A percentile compares a stretch with the other conserved stretches of the same genome.
Conservation (phyloP, 257 asterid species). For the Petunia axillaris region DNA sequence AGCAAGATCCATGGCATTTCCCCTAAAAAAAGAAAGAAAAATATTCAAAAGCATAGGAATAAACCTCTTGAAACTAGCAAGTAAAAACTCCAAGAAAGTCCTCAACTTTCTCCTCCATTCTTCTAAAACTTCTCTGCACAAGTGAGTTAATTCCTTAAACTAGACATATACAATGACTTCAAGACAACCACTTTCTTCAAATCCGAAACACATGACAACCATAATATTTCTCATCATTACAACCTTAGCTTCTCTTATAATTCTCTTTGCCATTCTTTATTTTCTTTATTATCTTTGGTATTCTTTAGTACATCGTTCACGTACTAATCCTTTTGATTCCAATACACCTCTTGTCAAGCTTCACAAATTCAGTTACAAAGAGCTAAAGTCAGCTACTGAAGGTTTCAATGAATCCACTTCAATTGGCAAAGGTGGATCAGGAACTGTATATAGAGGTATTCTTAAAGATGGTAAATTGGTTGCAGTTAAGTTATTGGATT, state of each 20-base stretch:
- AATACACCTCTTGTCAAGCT: constrained; percentile 62
- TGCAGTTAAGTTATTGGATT: constrained; percentile 77
- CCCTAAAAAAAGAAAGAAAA: background rate
- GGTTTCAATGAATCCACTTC: constrained; percentile 62
- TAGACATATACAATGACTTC: constrained; percentile 52
- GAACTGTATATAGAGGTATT: constrained; percentile 79
- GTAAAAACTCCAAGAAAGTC: constrained; percentile 20
- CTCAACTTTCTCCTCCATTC: constrained; percentile 30
- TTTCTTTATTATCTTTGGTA: constrained; percentile 69
- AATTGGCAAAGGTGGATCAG: constrained; percentile 97
- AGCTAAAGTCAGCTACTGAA: constrained; percentile 74
- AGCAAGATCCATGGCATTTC: constrained; percentile 26
- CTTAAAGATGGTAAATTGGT: constrained; percentile 75
- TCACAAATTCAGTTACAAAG: constrained; percentile 70
- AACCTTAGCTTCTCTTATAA: constrained; percentile 53
- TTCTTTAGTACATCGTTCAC: constrained; percentile 63
- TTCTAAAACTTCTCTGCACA: constrained; percentile 24
- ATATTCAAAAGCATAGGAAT: background rate
- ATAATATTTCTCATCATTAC: constrained; percentile 52
- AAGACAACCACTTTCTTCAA: constrained; percentile 54
- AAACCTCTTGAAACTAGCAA: background rate
- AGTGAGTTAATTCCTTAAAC: background rate
- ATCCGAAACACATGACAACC: constrained; percentile 50
- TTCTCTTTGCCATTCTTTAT: constrained; percentile 68
- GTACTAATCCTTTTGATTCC: constrained; percentile 85